Base-by-base conservation (phyloP, 805 yeast species). In the Candida tibetensis region DNA sequence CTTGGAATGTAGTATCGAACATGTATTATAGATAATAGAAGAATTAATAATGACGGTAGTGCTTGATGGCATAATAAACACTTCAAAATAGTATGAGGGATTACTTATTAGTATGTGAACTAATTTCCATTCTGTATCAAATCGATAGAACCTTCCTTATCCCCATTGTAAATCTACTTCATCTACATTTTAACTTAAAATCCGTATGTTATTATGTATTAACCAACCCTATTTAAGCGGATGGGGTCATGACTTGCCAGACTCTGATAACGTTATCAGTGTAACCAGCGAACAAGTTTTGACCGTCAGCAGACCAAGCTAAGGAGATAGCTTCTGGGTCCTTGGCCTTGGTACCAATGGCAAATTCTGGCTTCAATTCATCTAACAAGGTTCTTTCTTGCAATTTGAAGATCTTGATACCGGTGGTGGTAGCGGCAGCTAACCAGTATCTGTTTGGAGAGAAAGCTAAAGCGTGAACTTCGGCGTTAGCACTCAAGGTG, bases 361-460 rank as follows among this genome's bases (percentile, higher is more conserved):
- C 86, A 68, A 88, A 87, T 78, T 93, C 98, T 70, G 98, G 97
- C 77, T 86, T 90, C 76, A 93, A 85, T 79, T 90, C 96, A 67
- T 90, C 98, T 74, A 89, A 85, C 71, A 90, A 79, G 61, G 76
- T 76, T 77, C 95, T 84, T 76, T 85, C 90, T 78, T 89, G 93
- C 72, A 93, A 83, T 84, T 90, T 87, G 87, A 82, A 93, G 81
- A 93, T 83, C 86, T 90, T 91, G 81, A 93, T 88, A 66, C 96
- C 93, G 57, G 96, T 76, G 55, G 96, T 77, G 62, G 99, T 93
- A 67, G 99, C 98, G 76, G 98, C 99, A 71, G 95, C 91, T 73
- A 93, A 85, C 99, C 99, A 93, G 95, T 87, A 93, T 85, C 99
- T 90, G 95, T 87, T 87, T 77, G 99, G 99, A 72, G 98, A 91